Evolutionary conservation across 1,284 basidiomycete genomes (phyloP).

Genomic region (Apiotrichum gamsii): DNA sequence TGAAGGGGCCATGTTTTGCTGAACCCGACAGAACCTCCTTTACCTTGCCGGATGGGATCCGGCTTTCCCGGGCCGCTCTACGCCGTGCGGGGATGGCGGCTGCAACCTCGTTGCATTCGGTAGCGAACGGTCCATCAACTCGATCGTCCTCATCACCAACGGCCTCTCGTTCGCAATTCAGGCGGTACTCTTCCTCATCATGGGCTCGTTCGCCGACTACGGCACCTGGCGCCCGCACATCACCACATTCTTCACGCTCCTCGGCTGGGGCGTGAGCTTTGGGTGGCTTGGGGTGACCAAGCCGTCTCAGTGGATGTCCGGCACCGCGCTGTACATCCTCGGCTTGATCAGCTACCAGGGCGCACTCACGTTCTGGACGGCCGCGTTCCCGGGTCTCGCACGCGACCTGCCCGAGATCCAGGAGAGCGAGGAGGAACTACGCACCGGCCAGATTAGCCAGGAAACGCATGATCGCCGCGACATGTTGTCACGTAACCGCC

Average conservation of each 20-base stretch:
- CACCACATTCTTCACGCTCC: slow-evolving; percentile 61
- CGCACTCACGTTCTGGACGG: slow-evolving; percentile 29
- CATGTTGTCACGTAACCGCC: slow-evolving; percentile 20
- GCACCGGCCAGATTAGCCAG: slow-evolving; percentile 44
- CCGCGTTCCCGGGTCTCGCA: slow-evolving; percentile 22
- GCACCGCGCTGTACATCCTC: slow-evolving; percentile 21
- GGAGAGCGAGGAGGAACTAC: slow-evolving; percentile 17
- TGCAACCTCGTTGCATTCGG: slow-evolving; percentile 35
- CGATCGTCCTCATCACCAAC: slow-evolving; percentile 23
- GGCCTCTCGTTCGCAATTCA: slow-evolving; percentile 24
- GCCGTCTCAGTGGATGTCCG: slow-evolving; percentile 21
- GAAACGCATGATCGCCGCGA: slow-evolving; percentile 54
- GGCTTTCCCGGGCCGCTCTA: slow-evolving; percentile 26
- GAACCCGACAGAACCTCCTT: slow-evolving; percentile 41
- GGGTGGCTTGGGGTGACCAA: slow-evolving; percentile 47
- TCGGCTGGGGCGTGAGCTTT: slow-evolving; percentile 68
- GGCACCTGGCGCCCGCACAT: slow-evolving; percentile 25
- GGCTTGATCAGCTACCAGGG: slow-evolving; percentile 68
- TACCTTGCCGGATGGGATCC: slow-evolving; percentile 42
- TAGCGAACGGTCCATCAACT: slow-evolving; percentile 23
- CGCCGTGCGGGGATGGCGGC: slow-evolving; percentile 27
- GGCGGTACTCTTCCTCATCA: slow-evolving; percentile 15
- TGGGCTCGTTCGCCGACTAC: slow-evolving; percentile 24
- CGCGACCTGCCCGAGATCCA: slow-evolving; percentile 22
- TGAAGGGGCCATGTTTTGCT: no score